Evolutionary conservation across 805 yeast genomes (phyloP), one percentile per base, ranked within the genome.

Genomic region (Ogataea salicorniae): DNA sequence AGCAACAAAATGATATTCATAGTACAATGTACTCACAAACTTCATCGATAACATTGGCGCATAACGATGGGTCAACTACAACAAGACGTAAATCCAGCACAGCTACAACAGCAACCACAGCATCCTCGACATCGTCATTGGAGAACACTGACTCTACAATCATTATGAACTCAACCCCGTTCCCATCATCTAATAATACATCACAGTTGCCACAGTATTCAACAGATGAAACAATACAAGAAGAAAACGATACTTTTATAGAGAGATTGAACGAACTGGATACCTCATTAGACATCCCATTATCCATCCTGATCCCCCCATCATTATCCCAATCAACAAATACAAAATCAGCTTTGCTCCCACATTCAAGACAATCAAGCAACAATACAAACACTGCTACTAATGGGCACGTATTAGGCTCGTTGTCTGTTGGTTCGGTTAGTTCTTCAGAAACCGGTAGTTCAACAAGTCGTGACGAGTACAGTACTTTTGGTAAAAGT

Each of bases 161-260:
- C 14, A 39, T 23, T 6, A 39, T 39, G 38, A 36, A 26, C 18
- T 16, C 45, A 26, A 23, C 18, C 23, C 14, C 29, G 14, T 9
- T 15, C n/a, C 33, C 45, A 36, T 8, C 40, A 8, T 31, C 41
- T 16, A 17, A 29, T 3, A 7, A 29, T 7, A 7, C 46, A 38
- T 20, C 23, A 14, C 39, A 33, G 16, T 20, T 29, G 23, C 37
- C 17, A 17, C 23, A 16, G 7, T 4, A 16, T 14, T 34, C 44
- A 14, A 14, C 46, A 31, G 46, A 37, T 11, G 46, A 43, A 13
- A 43, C 46, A 6, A 43, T 43, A 14, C 22, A 23, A 22, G 46
- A 43, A 34, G 46, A 43, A 16, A 31, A 37, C 5, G 31, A 20
- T 31, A 13, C 37, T 7, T 42, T 46, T 20, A 20, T 33, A 14